These are phyloP conservation scores for Oenanthe javanica DNA, from an alignment of 140 eudicot genomes.

Conservation along the genomic window DNA sequence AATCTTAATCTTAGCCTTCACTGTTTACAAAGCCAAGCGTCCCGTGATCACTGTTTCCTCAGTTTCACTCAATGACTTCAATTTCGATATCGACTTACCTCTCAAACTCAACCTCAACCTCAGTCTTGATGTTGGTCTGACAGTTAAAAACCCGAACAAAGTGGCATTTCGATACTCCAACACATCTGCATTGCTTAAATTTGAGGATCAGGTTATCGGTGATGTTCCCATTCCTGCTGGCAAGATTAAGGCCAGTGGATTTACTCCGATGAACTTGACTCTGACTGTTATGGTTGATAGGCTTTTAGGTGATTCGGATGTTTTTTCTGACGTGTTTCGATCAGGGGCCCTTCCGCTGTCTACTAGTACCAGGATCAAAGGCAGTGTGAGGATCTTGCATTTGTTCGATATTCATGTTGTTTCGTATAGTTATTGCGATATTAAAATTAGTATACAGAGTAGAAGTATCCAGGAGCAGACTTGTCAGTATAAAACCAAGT, in stretches of 20 bases:
- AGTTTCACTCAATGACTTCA: constrained; percentile 29
- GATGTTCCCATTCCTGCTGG: constrained; percentile 62
- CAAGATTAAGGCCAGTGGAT: constrained; percentile 34
- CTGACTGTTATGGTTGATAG: constrained; percentile 67
- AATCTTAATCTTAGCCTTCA: constrained; percentile 46
- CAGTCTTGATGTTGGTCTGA: constrained; percentile 32
- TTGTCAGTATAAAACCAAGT: no score
- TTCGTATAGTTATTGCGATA: constrained; percentile 49
- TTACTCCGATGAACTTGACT: constrained; percentile 37
- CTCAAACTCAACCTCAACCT: constrained; percentile 44
- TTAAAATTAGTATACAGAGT: constrained; percentile 23
- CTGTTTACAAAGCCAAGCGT: constrained; percentile 53
- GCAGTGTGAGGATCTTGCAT: constrained; percentile 37
- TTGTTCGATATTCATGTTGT: constrained; percentile 52
- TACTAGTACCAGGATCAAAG: constrained; percentile 34
- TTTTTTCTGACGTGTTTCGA: constrained; percentile 34
- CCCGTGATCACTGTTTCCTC: constrained; percentile 26
- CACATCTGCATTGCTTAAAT: constrained; percentile 36
- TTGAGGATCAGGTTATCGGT: constrained; percentile 46
- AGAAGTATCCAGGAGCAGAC: constrained; percentile 7
- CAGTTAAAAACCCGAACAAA: constrained; percentile 64
- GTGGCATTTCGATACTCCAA: constrained; percentile 41
- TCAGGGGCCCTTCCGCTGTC: constrained; percentile 53
- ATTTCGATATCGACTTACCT: constrained; percentile 38
- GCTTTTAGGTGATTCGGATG: constrained; percentile 32